Conservation (phyloP, 176 grass and related monocot species). For the Puya raimondii region DNA sequence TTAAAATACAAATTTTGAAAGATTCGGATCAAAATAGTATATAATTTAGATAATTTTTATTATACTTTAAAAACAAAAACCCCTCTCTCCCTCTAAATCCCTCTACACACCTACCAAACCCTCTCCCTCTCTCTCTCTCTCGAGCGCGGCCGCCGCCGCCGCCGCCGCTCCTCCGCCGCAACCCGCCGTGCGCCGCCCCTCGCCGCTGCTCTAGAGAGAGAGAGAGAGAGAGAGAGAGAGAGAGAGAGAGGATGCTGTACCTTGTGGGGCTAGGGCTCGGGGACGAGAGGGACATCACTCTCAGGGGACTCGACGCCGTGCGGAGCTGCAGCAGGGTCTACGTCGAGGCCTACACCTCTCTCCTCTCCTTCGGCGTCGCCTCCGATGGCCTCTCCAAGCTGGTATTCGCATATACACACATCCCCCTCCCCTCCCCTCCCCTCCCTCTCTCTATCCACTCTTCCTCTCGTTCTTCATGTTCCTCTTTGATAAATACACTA, state of each 20-base stretch:
- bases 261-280: constrained; percentile 81
- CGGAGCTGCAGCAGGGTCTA: constrained; percentile 61
- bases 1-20: too few relatives aligned
- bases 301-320: constrained; percentile 74
- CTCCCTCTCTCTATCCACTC: neutral
- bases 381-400: constrained; percentile 59
- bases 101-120: too few relatives aligned
- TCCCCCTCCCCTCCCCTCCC: neutral
- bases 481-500: neutral
- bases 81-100: too few relatives aligned
- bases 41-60: too few relatives aligned
- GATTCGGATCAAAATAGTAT: too few relatives aligned
- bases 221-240: too few relatives aligned
- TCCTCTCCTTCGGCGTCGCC: constrained; percentile 76
- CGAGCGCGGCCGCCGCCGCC: too few relatives aligned
- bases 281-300: constrained; percentile 84
- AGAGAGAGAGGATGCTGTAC: constrained; percentile 45
- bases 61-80: too few relatives aligned
- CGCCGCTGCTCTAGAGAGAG: too few relatives aligned
- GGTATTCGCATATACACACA: constrained; percentile 11
- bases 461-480: constrained; percentile 19
- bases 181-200: too few relatives aligned
- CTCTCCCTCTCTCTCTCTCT: too few relatives aligned
- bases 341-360: constrained; percentile 94
- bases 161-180: too few relatives aligned